phyloP scores from a whole-genome alignment of 83 land plant species.

The Picea mariana region DNA sequence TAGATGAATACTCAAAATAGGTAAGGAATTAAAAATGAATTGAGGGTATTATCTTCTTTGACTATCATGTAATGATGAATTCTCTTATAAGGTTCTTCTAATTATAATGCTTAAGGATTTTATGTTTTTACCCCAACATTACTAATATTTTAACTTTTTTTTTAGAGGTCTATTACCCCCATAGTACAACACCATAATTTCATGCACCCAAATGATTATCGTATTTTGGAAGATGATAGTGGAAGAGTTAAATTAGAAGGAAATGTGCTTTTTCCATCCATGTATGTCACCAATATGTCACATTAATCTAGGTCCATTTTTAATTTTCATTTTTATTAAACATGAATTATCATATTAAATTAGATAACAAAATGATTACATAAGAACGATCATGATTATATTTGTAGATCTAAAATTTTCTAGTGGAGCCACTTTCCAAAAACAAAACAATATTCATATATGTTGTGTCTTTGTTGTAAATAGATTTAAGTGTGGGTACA shows the following conservation, averaged over 20 bases:
- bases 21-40: conserved; percentile 29
- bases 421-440: no score
- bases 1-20: conserved; percentile 97
- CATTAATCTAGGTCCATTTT: no score
- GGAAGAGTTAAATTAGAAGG: conserved; percentile 90
- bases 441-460: conserved; percentile 5
- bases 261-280: conserved; percentile 44
- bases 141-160: neutral
- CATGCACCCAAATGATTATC: conserved; percentile 74
- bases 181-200: conserved; percentile 86
- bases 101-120: no score
- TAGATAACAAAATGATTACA: no score
- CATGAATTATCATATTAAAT: no score
- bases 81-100: neutral
- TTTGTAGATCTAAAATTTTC: no score
- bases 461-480: neutral
- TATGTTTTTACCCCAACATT: neutral
- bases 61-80: neutral
- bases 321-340: no score
- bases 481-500: conserved; percentile 18
- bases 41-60: neutral
- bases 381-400: no score
- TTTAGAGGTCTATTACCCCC: conserved; percentile 85
- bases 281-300: conserved; percentile 81
- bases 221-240: conserved; percentile 94